phyloP scores from a whole-genome alignment of 768 basidiomycete species.

The Epithele typhae region DNA sequence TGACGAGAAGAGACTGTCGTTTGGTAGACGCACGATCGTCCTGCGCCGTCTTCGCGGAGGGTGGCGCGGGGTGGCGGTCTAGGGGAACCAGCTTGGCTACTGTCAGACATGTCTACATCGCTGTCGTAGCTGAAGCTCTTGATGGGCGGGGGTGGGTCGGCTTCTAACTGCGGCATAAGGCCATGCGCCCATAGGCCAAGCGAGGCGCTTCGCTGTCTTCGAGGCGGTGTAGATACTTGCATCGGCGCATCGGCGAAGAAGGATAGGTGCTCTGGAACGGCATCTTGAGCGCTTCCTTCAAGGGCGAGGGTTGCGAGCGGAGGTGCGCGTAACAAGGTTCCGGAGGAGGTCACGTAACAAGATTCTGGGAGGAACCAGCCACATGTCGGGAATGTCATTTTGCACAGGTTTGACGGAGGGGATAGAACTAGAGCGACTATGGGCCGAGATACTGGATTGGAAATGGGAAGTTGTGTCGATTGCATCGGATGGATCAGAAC shows the following conservation, averaged over 20 bases:
- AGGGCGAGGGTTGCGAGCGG: too few relatives aligned
- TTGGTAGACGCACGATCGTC: slow-evolving; percentile 22
- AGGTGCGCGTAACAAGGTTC: background rate
- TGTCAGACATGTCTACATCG: slow-evolving; percentile 14
- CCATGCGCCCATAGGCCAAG: slow-evolving; percentile 9
- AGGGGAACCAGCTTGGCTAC: slow-evolving; percentile 8
- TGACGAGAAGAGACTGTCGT: slow-evolving; percentile 26
- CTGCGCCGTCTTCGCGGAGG: slow-evolving; percentile 21
- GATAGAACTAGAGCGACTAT: slow-evolving; percentile 23
- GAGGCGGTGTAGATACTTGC: slow-evolving; percentile 22
- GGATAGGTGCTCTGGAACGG: slow-evolving; percentile 17
- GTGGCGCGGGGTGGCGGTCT: background rate
- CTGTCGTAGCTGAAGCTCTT: slow-evolving; percentile 13
- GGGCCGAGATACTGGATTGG: background rate
- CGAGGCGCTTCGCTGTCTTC: slow-evolving; percentile 15
- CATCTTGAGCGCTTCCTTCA: too few relatives aligned
- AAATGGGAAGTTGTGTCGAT: too few relatives aligned
- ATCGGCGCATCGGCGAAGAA: slow-evolving; percentile 17
- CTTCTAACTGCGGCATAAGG: slow-evolving; percentile 12
- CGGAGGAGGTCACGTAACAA: slow-evolving; percentile 9
- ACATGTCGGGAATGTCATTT: too few relatives aligned
- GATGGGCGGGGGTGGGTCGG: slow-evolving; percentile 12
- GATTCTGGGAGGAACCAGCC: slow-evolving; percentile 27
- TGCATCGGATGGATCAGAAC: too few relatives aligned
- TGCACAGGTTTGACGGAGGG: slow-evolving; percentile 15